phyloP scores from a whole-genome alignment of 2,329 filamentous ascomycete genomes.

The Pseudogymnoascus sp. region DNA sequence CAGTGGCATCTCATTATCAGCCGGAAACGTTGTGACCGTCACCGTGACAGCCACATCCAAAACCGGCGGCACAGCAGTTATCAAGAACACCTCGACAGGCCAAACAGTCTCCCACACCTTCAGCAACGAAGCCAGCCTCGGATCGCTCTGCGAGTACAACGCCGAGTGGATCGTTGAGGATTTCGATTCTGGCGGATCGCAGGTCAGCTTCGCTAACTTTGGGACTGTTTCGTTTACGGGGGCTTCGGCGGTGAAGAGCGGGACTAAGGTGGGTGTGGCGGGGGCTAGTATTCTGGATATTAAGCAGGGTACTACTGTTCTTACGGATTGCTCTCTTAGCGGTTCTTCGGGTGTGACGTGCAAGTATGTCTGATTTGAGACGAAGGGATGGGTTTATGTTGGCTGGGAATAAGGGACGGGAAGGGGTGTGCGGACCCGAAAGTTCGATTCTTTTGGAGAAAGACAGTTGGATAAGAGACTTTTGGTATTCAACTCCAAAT shows the following conservation, averaged over 20 bases:
- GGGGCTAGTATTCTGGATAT: constrained; percentile 38
- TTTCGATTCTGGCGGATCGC: constrained; percentile 33
- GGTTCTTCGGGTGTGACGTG: constrained; percentile 15
- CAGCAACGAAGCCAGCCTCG: constrained; percentile 26
- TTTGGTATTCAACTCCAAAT: too few species aligned
- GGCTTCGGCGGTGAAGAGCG: constrained; percentile 30
- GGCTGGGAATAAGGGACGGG: background rate
- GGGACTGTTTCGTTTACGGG: constrained; percentile 39
- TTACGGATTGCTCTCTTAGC: constrained; percentile 19
- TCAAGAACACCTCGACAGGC: constrained; percentile 41
- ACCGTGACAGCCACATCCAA: constrained; percentile 33
- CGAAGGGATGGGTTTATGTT: background rate
- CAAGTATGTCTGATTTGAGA: constrained; percentile 16
- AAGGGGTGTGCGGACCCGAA: too few species aligned
- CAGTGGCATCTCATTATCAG: constrained; percentile 34
- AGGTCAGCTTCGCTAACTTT: constrained; percentile 42
- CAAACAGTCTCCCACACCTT: constrained; percentile 38
- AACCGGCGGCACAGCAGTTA: constrained; percentile 36
- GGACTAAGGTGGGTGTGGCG: constrained; percentile 24
- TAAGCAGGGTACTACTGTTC: constrained; percentile 31
- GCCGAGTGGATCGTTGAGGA: constrained; percentile 49
- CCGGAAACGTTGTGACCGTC: constrained; percentile 39
- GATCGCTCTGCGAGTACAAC: constrained; percentile 37
- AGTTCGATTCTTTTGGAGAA: too few species aligned
- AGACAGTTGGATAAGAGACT: too few species aligned